A percentile compares a stretch with the other conserved stretches of the same genome.
Evolutionary conservation across 768 basidiomycete genomes (phyloP).

Genomic region (Termitomyces sp.): DNA sequence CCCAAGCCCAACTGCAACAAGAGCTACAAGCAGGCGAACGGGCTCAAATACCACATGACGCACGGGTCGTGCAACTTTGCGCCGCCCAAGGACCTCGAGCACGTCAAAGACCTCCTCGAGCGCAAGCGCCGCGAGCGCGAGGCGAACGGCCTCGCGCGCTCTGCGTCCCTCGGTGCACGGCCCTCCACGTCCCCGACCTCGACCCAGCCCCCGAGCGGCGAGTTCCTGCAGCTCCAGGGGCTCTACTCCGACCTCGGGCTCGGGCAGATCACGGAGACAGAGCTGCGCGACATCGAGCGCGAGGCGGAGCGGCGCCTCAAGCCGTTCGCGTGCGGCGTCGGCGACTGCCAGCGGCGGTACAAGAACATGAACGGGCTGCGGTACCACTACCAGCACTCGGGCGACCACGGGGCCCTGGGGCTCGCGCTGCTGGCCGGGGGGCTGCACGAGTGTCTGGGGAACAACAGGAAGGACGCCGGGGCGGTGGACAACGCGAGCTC

Average conservation of each 20-base stretch:
- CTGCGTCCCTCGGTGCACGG: conserved; percentile 9
- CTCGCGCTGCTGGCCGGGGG: conserved; percentile 79
- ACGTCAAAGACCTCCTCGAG: conserved; percentile 70
- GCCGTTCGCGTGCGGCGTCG: conserved; percentile 88
- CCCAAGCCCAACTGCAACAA: conserved; percentile 96
- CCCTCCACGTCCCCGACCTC: not conserved
- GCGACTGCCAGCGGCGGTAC: conserved; percentile 83
- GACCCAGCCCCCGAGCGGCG: not conserved
- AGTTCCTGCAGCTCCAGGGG: conserved; percentile 7
- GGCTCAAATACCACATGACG: conserved; percentile 92
- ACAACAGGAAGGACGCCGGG: not conserved
- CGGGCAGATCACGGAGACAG: conserved; percentile 54
- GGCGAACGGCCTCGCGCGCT: conserved; percentile 11
- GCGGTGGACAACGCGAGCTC: conserved; percentile 10
- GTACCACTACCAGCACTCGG: conserved; percentile 97
- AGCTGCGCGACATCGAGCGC: conserved; percentile 68
- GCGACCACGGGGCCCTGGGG: conserved; percentile 91
- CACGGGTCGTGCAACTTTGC: conserved; percentile 94
- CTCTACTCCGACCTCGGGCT: conserved; percentile 32
- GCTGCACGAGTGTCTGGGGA: conserved; percentile 42
- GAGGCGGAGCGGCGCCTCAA: conserved; percentile 81
- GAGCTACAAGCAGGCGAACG: conserved; percentile 93
- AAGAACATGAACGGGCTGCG: conserved; percentile 98
- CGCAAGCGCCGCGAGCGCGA: conserved; percentile 42
- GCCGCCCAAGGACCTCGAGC: conserved; percentile 80